Base-by-base conservation (phyloP, 2,329 filamentous ascomycete species). In the Didymella sp. region DNA sequence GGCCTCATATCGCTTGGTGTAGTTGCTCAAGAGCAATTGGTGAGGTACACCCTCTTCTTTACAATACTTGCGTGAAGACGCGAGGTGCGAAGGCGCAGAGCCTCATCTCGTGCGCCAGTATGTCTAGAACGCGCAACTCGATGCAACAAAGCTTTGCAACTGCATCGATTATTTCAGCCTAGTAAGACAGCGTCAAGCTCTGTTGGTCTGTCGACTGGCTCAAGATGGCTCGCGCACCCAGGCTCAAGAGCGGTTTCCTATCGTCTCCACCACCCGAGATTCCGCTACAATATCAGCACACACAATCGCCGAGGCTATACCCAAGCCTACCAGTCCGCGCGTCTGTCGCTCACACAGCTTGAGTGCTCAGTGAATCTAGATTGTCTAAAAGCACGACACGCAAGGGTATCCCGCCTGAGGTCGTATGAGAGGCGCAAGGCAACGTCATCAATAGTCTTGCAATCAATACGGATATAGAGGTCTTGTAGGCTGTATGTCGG, bases 371-470 rank as follows among this genome's bases (percentile, higher is more conserved):
- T 13, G 4, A 15, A 33, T 40, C 48, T 31, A 21, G 48, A 41
- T 38, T 30, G 17, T 7, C 15, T 31, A n/a, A 19, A 37, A 25
- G 19, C 6, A 13, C 13, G 11, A 21, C 15, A 12, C 30, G 25
- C 44, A 35, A 11, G 28, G 24, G 3, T 25, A 15, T 44, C 33
- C 35, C 42, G 30, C 30, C 17, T 45, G 4, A 42, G 52, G 31
- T 52, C 9, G 15, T 31, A 56, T 43, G 13, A 6, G 40, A 30
- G 15, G 41, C 30, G 43, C 15, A 48, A 57, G 52, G 48, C 38
- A 12, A 52, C 44, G 38, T 52, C 28, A 57, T 57, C 48, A 51
- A 51, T 47, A 48, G 24, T 12, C 25, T 31, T 7, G 35, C 27
- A 51, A 43, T 47, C 43, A 51, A 51, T 51, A 38, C 15, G 17